A percentile compares a stretch with the other conserved stretches of the same genome.
These are phyloP conservation scores for Grigorovia humatica DNA, from an alignment of 805 yeast species.

Conservation along the genomic window DNA sequence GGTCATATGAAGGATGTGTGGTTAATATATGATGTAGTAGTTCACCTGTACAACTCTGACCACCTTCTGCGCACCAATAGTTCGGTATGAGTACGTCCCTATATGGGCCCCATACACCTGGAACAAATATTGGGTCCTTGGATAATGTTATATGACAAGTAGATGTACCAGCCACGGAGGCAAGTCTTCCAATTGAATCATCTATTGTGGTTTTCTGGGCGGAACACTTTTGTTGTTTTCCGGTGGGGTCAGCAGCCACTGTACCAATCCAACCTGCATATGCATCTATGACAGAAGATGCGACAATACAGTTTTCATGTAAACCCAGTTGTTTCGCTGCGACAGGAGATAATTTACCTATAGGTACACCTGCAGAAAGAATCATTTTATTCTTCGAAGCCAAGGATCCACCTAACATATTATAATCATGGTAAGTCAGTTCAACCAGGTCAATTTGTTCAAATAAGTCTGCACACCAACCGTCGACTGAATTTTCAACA, in stretches of 20 bases:
- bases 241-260: conserved; percentile 69
- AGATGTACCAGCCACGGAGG: conserved; percentile 97
- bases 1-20: conserved; percentile 80
- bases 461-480: conserved; percentile 84
- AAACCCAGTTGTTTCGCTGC: conserved; percentile 82
- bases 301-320: conserved; percentile 70
- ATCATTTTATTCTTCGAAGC: conserved; percentile 36
- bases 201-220: conserved; percentile 5
- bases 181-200: conserved; percentile 53
- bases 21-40: conserved; percentile 77
- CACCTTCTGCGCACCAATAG: conserved; percentile 96
- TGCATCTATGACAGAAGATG: conserved; percentile 94
- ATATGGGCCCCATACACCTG: conserved; percentile 99
- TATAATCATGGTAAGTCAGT: conserved; percentile 63
- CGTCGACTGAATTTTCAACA: conserved; percentile 73
- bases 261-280: conserved; percentile 99
- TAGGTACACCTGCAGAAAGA: conserved; percentile 80
- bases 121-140: conserved; percentile 73
- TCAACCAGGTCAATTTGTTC: conserved; percentile 61
- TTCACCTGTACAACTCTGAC: conserved; percentile 97
- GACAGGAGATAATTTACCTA: conserved; percentile 55
- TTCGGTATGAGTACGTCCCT: conserved; percentile 84
- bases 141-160: conserved; percentile 92
- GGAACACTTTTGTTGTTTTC: conserved; percentile 30
- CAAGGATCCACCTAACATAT: conserved; percentile 75